A percentile compares a stretch with the other conserved stretches of the same genome.
Evolutionary conservation across 169 alveolate genomes (phyloP).

Genomic region (Plasmodium adleri): DNA sequence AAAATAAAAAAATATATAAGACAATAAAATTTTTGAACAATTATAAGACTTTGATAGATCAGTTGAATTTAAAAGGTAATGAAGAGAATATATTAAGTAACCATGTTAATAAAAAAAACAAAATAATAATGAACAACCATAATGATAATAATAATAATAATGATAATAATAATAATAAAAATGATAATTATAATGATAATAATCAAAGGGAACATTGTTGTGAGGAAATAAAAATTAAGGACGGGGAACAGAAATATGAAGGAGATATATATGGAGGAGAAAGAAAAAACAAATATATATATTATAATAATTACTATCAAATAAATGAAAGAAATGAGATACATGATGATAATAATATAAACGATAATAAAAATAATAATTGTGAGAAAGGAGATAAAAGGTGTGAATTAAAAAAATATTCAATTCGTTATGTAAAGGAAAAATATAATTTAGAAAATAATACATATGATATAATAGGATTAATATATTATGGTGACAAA

Average conservation of each 20-base stretch:
- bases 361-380: background rate
- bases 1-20: background rate
- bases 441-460: constrained; percentile 7
- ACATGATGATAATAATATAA: background rate
- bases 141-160: too few relatives aligned
- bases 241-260: background rate
- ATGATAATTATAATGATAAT: too few relatives aligned
- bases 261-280: background rate
- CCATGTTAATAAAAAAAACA: background rate
- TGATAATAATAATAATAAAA: too few relatives aligned
- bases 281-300: background rate
- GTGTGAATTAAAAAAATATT: background rate
- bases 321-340: background rate
- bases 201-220: too few relatives aligned
- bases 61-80: background rate
- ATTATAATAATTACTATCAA: background rate
- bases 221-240: too few relatives aligned
- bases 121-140: background rate
- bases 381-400: background rate
- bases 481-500: constrained; percentile 60
- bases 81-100: background rate
- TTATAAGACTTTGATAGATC: background rate
- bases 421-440: background rate
- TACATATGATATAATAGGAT: constrained; percentile 30
- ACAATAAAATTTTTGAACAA: background rate